Evolutionary conservation across 75 land plant species (phyloP), one percentile per base, ranked within the genome.

Genomic region (Ceratopteris richardii): DNA sequence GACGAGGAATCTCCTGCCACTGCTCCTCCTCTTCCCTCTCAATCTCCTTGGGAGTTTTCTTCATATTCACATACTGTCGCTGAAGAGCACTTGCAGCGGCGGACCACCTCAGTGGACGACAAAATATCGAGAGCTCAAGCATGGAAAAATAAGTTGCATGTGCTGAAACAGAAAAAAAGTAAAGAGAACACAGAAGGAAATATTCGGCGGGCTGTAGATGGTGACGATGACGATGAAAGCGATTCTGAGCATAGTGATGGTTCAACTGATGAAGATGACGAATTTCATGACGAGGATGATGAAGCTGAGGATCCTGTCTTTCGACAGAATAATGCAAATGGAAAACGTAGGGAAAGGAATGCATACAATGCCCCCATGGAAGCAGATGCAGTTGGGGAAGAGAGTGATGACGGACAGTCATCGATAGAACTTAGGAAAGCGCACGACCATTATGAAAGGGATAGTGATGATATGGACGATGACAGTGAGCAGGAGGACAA

Each of bases 41-140:
- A 88, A 58, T 88, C 94, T 1, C 94, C 98, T 0, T 93, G 98
- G 98, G 98, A 93, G 31, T 93, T 93, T 53, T 71, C 85, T 7
- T 59, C 80, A 24, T 88, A 82, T 71, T 79, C 89, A 1, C 80
- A 74, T 28, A 77, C 89, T 1, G 86, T 80, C 18, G 78, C 68
- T 16, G 83, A 82, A 18, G 98, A 93, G 60, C 86, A 93, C 56
- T 69, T 64, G 20, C 69, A 80, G 20, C 62, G 81, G 9, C 77
- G 73, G 47, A 93, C 98, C 41, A 87, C 98, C 27, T 88, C 98
- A 51, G 51, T 88, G 18, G 94, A 93, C 65, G 62, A 68, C 51
- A 88, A 88, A 58, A 88, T 88, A 62, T 66, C 75, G 53, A 50
- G 30, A 29, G 51, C 31, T 21, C 18, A 29, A 20, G 20, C 50